Base-by-base conservation (phyloP, 1,284 basidiomycete species). In the Coriolopsis trogii region DNA sequence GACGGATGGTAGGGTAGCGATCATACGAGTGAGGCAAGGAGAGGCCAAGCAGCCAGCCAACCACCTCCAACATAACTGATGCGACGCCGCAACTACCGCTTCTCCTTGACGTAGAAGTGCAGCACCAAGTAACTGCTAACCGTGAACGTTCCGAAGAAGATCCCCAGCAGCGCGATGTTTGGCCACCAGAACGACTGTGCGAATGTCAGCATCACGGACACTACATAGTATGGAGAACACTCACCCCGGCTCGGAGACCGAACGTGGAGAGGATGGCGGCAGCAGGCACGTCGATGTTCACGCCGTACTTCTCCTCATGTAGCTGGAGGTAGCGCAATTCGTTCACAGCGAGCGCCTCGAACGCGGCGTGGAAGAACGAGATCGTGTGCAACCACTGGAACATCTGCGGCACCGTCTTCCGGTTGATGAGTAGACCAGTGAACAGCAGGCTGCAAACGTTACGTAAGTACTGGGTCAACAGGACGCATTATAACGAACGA, bases 341-440 rank as follows among this genome's bases (percentile, higher is more conserved):
- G 68, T 98, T 98, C 53, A 98, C 95, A 21, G 95, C 87, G 24
- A 99, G 80, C 1, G 91, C 94, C 73, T 99, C 96, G 66, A 94
- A 98, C 0, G 91, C 96, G n/a, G 96, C 95, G 72, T 98, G 96
- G 87, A 97, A 98, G 80, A 98, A 98, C 3, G 93, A 96, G 12
- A 93, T 67, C 1, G 90, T 93, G 66, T 93, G 90, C 57, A 98
- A 74, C 92, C 93, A 97, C 51, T 82, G 84, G 41, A 96, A 75
- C 31, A 76, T 78, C 0, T 77, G 75, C 0, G 84, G 80, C 10
- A 98, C 84, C 21, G 89, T 87, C 60, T 95, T 91, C 41, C 94
- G 85, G 71, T 98, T 99, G 75, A 99, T 94, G 49, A 98, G 76
- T 51, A 98, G 74, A 4, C 96, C 96, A 5, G 95, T 95, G 72